phyloP scores from a whole-genome alignment of 345 rosid species.

The Salix udensis region DNA sequence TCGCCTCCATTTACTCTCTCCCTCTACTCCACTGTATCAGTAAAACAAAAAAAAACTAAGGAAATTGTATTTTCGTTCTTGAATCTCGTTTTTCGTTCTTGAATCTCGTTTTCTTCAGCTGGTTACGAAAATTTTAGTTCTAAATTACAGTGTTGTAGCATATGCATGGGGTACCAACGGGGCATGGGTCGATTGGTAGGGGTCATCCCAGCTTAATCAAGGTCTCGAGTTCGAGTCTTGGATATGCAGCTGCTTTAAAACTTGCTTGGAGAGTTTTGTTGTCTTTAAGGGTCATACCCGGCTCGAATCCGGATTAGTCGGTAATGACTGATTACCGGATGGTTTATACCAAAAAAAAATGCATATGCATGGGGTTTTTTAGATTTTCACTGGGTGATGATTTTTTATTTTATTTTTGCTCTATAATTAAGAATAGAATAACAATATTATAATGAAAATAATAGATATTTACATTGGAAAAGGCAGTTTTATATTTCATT shows the following conservation, averaged over 20 bases:
- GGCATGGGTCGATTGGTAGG: too few species aligned
- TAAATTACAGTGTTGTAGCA: background rate
- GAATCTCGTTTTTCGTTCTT: background rate
- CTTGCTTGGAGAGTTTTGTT: too few species aligned
- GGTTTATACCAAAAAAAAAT: too few species aligned
- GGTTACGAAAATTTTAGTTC: background rate
- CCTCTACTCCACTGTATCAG: background rate
- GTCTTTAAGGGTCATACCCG: too few species aligned
- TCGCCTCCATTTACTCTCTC: slow-evolving; percentile 13
- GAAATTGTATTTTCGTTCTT: background rate
- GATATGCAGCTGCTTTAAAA: too few species aligned
- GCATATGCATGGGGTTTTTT: background rate
- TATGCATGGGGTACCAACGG: background rate
- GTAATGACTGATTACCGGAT: too few species aligned
- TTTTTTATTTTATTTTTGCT: background rate
- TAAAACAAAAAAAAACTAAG: background rate
- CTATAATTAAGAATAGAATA: background rate
- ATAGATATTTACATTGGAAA: background rate
- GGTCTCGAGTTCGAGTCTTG: too few species aligned
- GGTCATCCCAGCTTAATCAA: too few species aligned
- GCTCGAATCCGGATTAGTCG: too few species aligned
- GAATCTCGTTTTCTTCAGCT: background rate
- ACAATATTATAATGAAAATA: background rate
- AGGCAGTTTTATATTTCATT: background rate
- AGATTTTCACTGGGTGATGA: background rate